Conservation (phyloP, 345 rosid species). For the Cardamine occulta region DNA sequence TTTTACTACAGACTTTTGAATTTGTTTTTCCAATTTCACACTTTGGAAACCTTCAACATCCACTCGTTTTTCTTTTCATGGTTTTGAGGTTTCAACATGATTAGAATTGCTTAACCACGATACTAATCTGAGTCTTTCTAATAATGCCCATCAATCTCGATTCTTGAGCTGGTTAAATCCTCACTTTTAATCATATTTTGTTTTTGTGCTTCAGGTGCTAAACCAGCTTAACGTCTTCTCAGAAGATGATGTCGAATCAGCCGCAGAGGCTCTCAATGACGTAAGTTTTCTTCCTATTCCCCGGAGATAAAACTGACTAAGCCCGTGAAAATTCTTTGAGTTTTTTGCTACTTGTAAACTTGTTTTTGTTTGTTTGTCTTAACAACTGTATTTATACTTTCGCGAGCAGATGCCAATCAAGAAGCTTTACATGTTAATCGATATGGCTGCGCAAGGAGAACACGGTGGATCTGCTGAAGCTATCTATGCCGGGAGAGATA, state of each 20-base stretch:
- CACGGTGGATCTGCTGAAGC: slow-evolving; percentile 79
- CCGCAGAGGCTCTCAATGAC: slow-evolving; percentile 86
- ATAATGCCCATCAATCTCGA: too few relatives aligned
- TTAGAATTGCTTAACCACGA: slow-evolving; percentile 9
- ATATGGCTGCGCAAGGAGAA: slow-evolving; percentile 98
- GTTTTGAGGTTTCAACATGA: neutral
- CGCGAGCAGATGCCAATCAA: slow-evolving; percentile 54
- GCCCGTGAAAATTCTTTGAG: neutral
- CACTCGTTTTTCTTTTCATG: neutral
- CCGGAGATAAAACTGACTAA: neutral
- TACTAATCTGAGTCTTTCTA: neutral
- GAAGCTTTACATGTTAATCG: slow-evolving; percentile 84
- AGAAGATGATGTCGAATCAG: slow-evolving; percentile 62
- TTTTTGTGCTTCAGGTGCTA: slow-evolving; percentile 56
- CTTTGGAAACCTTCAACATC: neutral
- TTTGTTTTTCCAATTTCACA: neutral
- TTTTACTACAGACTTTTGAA: neutral
- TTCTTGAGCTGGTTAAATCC: neutral
- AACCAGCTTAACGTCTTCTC: slow-evolving; percentile 77
- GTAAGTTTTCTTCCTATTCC: slow-evolving; percentile 49
- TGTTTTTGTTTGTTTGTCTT: neutral
- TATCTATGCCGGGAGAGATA: slow-evolving; percentile 67
- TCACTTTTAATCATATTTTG: neutral
- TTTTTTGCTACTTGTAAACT: neutral
- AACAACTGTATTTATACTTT: neutral